Evolutionary conservation across 1,284 basidiomycete genomes (phyloP), one percentile per base, ranked within the genome.

Genomic region (Fomitopsis pinicola): DNA sequence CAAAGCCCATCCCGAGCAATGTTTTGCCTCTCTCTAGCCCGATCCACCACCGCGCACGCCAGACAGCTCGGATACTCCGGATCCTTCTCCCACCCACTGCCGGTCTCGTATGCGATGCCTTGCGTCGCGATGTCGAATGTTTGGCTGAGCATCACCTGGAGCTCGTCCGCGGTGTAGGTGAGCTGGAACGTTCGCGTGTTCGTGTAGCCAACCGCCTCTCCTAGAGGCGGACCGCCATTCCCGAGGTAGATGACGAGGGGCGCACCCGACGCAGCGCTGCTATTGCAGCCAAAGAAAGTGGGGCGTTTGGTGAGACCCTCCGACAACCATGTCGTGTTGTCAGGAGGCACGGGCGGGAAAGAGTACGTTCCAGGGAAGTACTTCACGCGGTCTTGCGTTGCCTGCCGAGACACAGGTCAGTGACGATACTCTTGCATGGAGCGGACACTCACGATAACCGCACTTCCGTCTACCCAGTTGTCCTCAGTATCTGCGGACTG

Each of bases 231-330:
- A 1, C 73, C 78, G 30, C 78, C 80, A 62, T 81, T 82, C 22
- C 71, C 72, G 45, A 73, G 42, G 63, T 73, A 73, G 58, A 72
- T 66, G 33, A 73, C 61, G 60, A 73, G 68, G 33, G 71, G 70
- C 22, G 64, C 68, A 30, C 48, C 63, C 7, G 63, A 48, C 0
- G n/a, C n/a, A n/a, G n/a, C n/a, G n/a, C 67, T 19, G 64, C 63
- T 35, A 59, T 75, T 59, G 64, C 80, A 82, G 2, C 79, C 80
- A 66, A 81, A 82, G 70, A 81, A 81, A 0, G 78, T 77, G 2
- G 80, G 78, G 8, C 71, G 71, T 15, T 65, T 67, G 6, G 68
- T 72, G n/a, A 81, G 70, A 57, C 72, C 71, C 52, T 75, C 71
- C 1, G 72, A 62, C 5, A 67, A 61, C 68, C 80, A 80, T n/a